These are phyloP conservation scores for Metschnikowia cerradonensis DNA, from an alignment of 805 yeast species.

Conservation along the genomic window DNA sequence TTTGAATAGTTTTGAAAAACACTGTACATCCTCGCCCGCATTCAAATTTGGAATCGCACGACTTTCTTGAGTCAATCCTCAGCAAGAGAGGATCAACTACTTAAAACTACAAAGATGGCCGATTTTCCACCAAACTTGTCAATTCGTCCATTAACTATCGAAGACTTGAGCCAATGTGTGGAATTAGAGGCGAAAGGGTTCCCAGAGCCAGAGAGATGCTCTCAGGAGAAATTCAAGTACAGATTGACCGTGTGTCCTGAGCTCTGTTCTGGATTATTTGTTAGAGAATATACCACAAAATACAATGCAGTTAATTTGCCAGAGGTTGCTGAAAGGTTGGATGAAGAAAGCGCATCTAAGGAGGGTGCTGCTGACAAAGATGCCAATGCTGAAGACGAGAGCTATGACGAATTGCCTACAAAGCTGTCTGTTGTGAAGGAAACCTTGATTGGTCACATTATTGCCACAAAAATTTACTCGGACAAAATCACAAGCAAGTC, in stretches of 20 bases:
- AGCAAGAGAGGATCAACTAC: not conserved
- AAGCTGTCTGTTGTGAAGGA: conserved; percentile 53
- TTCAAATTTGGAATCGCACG: not conserved
- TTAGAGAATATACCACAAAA: conserved; percentile 56
- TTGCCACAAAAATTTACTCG: conserved; percentile 66
- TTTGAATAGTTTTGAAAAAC: too few relatives aligned
- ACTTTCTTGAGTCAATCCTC: not conserved
- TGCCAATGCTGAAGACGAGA: conserved; percentile 24
- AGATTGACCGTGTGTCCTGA: conserved; percentile 84
- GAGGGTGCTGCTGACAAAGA: conserved; percentile 13
- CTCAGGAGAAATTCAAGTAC: conserved; percentile 58
- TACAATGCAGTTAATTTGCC: conserved; percentile 42
- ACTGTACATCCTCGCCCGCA: not conserved
- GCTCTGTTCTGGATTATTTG: conserved; percentile 80
- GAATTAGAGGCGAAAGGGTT: conserved; percentile 68
- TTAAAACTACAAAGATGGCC: conserved; percentile 24
- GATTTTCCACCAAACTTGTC: conserved; percentile 46
- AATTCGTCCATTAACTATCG: conserved; percentile 23
- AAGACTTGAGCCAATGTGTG: conserved; percentile 61
- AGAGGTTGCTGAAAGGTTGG: conserved; percentile 33
- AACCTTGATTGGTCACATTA: conserved; percentile 71
- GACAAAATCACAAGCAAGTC: conserved; percentile 50
- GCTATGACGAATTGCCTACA: conserved; percentile 39
- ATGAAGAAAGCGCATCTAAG: conserved; percentile 19
- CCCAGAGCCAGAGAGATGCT: conserved; percentile 64